These are phyloP conservation scores for Colletotrichum agaves DNA, from an alignment of 2,329 filamentous ascomycete species.

Conservation along the genomic window DNA sequence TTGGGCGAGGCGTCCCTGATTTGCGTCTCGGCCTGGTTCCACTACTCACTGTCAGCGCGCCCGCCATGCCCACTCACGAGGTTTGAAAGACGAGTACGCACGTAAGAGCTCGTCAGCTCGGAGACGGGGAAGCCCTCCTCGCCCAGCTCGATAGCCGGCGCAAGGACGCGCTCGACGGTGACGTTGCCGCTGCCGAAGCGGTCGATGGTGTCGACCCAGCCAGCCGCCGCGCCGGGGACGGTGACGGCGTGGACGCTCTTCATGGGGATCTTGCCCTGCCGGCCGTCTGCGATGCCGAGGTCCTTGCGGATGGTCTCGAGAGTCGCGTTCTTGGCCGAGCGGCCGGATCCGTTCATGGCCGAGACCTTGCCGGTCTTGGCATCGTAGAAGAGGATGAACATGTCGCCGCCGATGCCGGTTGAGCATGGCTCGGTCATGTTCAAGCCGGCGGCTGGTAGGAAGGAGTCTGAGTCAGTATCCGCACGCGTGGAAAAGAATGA, in stretches of 20 bases:
- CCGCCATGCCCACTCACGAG: not conserved
- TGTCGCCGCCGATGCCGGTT: slow-evolving; percentile 95
- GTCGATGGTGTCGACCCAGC: slow-evolving; percentile 91
- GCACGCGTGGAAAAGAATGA: not conserved
- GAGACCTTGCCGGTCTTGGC: slow-evolving; percentile 83
- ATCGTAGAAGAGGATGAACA: slow-evolving; percentile 95
- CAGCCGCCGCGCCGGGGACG: slow-evolving; percentile 89
- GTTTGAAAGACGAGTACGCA: slow-evolving; percentile 55
- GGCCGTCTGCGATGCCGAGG: slow-evolving; percentile 71
- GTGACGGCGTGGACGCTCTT: slow-evolving; percentile 83
- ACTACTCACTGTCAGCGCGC: slow-evolving; percentile 61
- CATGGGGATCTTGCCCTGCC: slow-evolving; percentile 73
- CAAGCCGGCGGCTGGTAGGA: slow-evolving; percentile 78
- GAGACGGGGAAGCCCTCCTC: slow-evolving; percentile 92
- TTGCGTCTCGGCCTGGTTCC: slow-evolving; percentile 71
- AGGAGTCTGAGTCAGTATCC: slow-evolving; percentile 5
- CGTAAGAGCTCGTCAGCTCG: slow-evolving; percentile 76
- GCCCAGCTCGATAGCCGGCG: slow-evolving; percentile 84
- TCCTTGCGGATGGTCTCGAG: slow-evolving; percentile 77
- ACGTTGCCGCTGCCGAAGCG: slow-evolving; percentile 90
- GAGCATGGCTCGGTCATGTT: slow-evolving; percentile 94
- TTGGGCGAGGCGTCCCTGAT: slow-evolving; percentile 85
- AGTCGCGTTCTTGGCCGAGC: slow-evolving; percentile 75
- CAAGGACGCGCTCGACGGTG: slow-evolving; percentile 78
- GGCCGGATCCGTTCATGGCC: slow-evolving; percentile 93